Evolutionary conservation across 805 yeast genomes (phyloP).

Genomic region (Candida lessepsii): DNA sequence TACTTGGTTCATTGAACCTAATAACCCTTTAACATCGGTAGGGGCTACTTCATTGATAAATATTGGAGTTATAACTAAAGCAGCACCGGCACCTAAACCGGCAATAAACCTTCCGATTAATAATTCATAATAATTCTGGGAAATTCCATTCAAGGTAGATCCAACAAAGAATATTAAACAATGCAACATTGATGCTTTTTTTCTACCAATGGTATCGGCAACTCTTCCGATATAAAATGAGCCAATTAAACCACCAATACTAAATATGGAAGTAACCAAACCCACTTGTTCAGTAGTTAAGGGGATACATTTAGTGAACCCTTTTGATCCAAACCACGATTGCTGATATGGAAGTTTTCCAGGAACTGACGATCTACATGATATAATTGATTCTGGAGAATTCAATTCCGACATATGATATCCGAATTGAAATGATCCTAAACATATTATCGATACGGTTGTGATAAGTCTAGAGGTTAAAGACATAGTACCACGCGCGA

Average conservation of each 20-base stretch:
- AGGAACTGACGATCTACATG: slow-evolving; percentile 47
- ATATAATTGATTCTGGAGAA: slow-evolving; percentile 75
- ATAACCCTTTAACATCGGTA: slow-evolving; percentile 58
- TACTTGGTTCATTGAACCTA: slow-evolving; percentile 90
- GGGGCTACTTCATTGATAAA: slow-evolving; percentile 83
- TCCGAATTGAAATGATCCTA: slow-evolving; percentile 87
- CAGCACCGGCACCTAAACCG: slow-evolving; percentile 86
- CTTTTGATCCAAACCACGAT: slow-evolving; percentile 42
- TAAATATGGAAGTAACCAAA: slow-evolving; percentile 70
- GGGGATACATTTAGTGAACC: slow-evolving; percentile 52
- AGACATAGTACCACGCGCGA: not conserved
- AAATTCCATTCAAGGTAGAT: slow-evolving; percentile 54
- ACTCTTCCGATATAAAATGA: slow-evolving; percentile 65
- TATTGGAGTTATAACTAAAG: slow-evolving; percentile 82
- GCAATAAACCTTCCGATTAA: slow-evolving; percentile 70
- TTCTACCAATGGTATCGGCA: slow-evolving; percentile 68
- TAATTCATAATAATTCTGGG: slow-evolving; percentile 44
- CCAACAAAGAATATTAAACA: slow-evolving; percentile 57
- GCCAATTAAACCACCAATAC: slow-evolving; percentile 81
- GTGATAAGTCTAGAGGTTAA: slow-evolving; percentile 37
- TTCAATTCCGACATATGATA: slow-evolving; percentile 93
- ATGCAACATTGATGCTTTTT: slow-evolving; percentile 50
- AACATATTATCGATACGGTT: slow-evolving; percentile 58
- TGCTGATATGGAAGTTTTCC: slow-evolving; percentile 30
- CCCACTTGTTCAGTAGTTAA: slow-evolving; percentile 63